phyloP scores from a whole-genome alignment of 257 asterid genomes.

The Fraxinus quadrangulata region DNA sequence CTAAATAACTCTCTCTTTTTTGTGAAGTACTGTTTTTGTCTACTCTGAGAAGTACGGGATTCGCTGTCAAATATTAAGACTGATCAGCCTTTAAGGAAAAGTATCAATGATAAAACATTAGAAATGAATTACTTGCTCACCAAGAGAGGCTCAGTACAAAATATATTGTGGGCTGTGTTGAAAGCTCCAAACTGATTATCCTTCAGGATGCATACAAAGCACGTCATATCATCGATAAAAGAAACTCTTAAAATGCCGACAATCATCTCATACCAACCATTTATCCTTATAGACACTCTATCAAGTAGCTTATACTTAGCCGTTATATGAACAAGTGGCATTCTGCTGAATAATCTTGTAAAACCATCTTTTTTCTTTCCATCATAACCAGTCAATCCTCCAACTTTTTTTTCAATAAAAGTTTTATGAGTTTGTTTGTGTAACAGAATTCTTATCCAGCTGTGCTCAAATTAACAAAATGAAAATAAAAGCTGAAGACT shows the following conservation, averaged over 20 bases:
- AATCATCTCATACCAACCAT: background rate
- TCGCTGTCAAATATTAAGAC: conserved; percentile 46
- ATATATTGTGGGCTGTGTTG: conserved; percentile 40
- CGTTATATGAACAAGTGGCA: background rate
- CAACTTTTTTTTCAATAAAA: background rate
- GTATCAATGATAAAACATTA: conserved; percentile 22
- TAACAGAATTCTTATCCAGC: background rate
- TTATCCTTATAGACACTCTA: background rate
- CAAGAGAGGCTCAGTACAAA: conserved; percentile 45
- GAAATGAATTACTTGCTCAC: conserved; percentile 41
- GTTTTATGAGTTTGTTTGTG: background rate
- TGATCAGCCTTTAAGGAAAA: conserved; percentile 22
- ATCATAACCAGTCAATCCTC: background rate
- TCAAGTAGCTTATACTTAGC: background rate
- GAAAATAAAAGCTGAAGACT: background rate
- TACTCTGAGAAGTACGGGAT: conserved; percentile 76
- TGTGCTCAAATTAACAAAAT: background rate
- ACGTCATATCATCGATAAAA: conserved; percentile 26
- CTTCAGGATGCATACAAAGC: conserved; percentile 38
- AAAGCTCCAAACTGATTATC: conserved; percentile 48
- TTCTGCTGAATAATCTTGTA: background rate
- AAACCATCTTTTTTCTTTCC: background rate
- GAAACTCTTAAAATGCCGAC: background rate
- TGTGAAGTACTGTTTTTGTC: conserved; percentile 44
- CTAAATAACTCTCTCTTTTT: conserved; percentile 30